Percentiles rank a stretch among this genome's conserved stretches.
phyloP scores from a whole-genome alignment of 2,329 filamentous ascomycete genomes.

The Aureobasidium musti region DNA sequence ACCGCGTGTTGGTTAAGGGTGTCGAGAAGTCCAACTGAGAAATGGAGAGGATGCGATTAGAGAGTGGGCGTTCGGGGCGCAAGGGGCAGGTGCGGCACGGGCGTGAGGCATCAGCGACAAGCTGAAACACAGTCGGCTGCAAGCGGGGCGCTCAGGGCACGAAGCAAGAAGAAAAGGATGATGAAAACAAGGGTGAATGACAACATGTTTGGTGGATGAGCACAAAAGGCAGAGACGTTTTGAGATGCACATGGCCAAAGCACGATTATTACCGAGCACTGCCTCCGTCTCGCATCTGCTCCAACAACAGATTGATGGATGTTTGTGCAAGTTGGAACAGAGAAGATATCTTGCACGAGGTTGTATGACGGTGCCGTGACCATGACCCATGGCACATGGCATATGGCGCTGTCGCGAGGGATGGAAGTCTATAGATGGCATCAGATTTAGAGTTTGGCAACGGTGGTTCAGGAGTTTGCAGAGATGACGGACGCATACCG shows the following conservation, averaged over 20 bases:
- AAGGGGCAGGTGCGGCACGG: neutral
- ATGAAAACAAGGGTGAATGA: neutral
- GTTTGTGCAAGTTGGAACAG: neutral
- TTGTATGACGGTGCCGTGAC: neutral
- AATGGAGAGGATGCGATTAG: neutral
- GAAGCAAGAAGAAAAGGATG: neutral
- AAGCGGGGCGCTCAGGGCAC: neutral
- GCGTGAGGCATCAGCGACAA: constrained; percentile 1
- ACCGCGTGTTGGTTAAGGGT: neutral
- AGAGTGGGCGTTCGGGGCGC: neutral
- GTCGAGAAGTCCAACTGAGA: neutral
- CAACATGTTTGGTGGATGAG: neutral
- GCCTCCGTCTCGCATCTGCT: neutral
- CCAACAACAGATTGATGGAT: neutral
- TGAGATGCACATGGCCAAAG: constrained; percentile 1
- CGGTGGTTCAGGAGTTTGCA: constrained; percentile 11
- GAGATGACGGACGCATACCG: neutral
- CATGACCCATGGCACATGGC: neutral
- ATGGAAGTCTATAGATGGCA: neutral
- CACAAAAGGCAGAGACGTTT: neutral
- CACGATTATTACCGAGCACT: constrained; percentile 2
- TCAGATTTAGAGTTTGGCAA: constrained; percentile 17
- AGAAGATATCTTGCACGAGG: neutral
- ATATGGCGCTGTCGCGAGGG: neutral
- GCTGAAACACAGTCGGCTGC: constrained; percentile 6